Base-by-base conservation (phyloP, 148 eudicot species). In the Vaccinium macrocarpon region DNA sequence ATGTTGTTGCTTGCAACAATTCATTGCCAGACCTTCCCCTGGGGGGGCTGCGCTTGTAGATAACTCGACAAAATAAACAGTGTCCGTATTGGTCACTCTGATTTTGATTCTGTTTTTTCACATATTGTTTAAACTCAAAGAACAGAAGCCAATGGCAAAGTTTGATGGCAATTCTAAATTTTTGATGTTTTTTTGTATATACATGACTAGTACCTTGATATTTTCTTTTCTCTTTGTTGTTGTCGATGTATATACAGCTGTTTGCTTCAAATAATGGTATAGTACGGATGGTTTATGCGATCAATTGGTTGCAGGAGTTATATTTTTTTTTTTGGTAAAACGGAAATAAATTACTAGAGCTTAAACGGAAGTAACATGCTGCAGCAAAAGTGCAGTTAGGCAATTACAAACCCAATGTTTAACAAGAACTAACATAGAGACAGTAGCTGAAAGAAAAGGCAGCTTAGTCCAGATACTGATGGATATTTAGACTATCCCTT, bases 11-110 rank as follows among this genome's bases (percentile, higher is more conserved):
- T 50, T 49, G 35, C 68, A 11, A 19, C 46, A 72, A 86, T 82
- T 74, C 59, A 59, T 80, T 79, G 85, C 61, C 78, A 13, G 59
- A 73, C 21, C 23, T 79, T 23, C 72, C 72, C 72, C 32, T 66
- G 81, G 13, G 38, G 55, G 66, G 23, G 25, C 64, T 76, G 81
- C 13, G 2, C 71, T 57, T 86, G 88, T 86, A 86, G 78, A 86
- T 84, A 78, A 68, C 48, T 75, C 16, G 78, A 61, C 55, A 72
- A 52, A 74, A 85, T 74, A 85, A 81, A 74, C 29, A 55, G 59
- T 61, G 19, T 49, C 76, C 38, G 11, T 27, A 11, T 66, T 6
- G 51, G 81, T 35, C 35, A 57, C 35, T 59, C 75, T 32, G 52
- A 25, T 19, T 85, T 85, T 74, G 14, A 38, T 85, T 81, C 49